These are phyloP conservation scores for Hymenoscyphus occultus DNA, from an alignment of 2,329 filamentous ascomycete genomes.

Conservation along the genomic window DNA sequence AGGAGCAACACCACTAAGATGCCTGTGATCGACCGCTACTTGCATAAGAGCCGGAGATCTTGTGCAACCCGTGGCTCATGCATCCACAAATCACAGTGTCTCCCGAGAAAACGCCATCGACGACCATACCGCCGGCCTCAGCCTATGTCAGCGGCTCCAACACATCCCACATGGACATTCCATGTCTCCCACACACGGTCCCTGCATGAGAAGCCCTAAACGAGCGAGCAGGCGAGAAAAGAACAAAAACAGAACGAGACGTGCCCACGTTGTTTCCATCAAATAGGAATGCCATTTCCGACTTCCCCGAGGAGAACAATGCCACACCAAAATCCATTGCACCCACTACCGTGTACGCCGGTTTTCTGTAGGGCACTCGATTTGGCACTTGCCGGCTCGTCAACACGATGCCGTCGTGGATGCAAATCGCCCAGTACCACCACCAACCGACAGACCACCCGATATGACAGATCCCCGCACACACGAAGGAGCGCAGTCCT, in stretches of 20 bases:
- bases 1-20: background rate
- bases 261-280: background rate
- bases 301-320: background rate
- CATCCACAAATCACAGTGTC: background rate
- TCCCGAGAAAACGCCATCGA: background rate
- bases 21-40: background rate
- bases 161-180: background rate
- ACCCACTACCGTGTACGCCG: background rate
- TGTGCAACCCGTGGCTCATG: background rate
- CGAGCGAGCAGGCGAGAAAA: background rate
- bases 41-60: background rate
- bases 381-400: background rate
- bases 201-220: constrained; percentile 1
- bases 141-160: background rate
- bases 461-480: background rate
- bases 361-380: background rate
- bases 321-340: background rate
- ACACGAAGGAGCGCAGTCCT: background rate
- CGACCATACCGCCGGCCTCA: background rate
- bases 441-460: background rate
- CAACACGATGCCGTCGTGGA: background rate
- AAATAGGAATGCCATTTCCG: background rate
- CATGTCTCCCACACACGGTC: constrained; percentile 1
- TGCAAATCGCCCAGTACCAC: background rate
- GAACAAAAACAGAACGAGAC: background rate